Conservation (phyloP, 768 basidiomycete genomes). For the Suillus hirtellus region DNA sequence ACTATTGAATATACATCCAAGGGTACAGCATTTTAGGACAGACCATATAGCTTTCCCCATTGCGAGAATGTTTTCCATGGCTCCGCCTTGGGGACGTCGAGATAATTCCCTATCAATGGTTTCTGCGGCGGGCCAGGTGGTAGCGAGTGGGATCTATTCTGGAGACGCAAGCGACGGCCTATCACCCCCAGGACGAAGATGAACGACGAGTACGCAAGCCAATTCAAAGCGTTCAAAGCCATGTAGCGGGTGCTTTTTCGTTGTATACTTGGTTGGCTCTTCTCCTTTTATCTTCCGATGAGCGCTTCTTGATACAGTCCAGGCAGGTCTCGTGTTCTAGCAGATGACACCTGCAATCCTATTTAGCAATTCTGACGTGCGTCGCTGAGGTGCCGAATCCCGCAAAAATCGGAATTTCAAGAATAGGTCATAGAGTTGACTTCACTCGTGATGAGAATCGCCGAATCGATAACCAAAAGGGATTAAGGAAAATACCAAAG, state of each 20-base stretch:
- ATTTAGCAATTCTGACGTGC: not conserved
- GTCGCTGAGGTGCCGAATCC: not conserved
- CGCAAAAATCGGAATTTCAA: not conserved
- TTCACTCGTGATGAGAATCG: not conserved
- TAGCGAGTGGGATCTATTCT: constrained; percentile 14
- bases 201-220: not conserved
- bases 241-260: not conserved
- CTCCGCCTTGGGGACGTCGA: constrained; percentile 22
- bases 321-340: constrained; percentile 1
- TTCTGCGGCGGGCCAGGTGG: constrained; percentile 31
- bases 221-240: not conserved
- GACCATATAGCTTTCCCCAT: constrained; percentile 21
- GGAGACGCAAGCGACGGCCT: not conserved
- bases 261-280: not conserved
- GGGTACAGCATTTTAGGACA: not conserved
- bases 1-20: not conserved
- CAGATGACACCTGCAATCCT: not conserved
- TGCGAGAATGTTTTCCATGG: constrained; percentile 27
- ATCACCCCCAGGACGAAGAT: not conserved
- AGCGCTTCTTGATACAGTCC: not conserved
- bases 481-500: not conserved
- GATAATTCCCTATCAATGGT: constrained; percentile 28
- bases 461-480: too few species aligned
- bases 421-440: not conserved
- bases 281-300: constrained; percentile 4